Evolutionary conservation across 1,139 yeast genomes (phyloP), one percentile per base, ranked within the genome.

Genomic region (Zhuliangozyma parablackwelliae): DNA sequence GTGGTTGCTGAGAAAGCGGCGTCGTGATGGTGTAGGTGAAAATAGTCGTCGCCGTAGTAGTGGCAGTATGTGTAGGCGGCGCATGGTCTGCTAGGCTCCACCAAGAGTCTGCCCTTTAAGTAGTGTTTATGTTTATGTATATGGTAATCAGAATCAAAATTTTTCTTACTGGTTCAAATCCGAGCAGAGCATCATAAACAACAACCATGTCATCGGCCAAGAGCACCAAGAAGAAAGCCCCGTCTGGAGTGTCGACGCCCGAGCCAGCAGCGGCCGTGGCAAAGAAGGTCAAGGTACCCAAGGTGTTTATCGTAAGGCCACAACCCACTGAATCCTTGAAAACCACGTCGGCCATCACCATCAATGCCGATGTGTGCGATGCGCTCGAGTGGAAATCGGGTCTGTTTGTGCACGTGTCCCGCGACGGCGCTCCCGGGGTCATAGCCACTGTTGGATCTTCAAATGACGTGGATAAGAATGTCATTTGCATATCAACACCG

Each of bases 321-420:
- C 10, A 7, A 6, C 92, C 95, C 1, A 56, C 72, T 1, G 46
- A 59, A 0, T 41, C 48, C 5, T 39, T 56, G 16, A 65, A 65
- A 36, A 49, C 65, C 12, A 50, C 56, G 20, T 57, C 72, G 21
- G 74, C 72, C 41, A 72, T 75, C 0, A 69, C 62, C 33, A 51
- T 84, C 3, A 72, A 80, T 38, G 67, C 76, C 1, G 75, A 75
- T 3, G 65, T 80, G 1, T 56, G 82, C 21, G 66, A 73, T 33
- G 75, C 73, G 0, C 54, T 77, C 26, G 89, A 79, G 11, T 57
- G 82, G 32, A 52, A 60, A 2, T 61, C 64, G 8, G 89, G 88
- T 0, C 68, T 75, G 3, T 61, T 83, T 44, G 75, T 84, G 1
- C 58, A 69, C 33, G 44, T 86, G 0, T 50, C 67, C 10, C 82